These are phyloP conservation scores for Hirschioporus abietinus DNA, from an alignment of 768 basidiomycete genomes.

Conservation along the genomic window DNA sequence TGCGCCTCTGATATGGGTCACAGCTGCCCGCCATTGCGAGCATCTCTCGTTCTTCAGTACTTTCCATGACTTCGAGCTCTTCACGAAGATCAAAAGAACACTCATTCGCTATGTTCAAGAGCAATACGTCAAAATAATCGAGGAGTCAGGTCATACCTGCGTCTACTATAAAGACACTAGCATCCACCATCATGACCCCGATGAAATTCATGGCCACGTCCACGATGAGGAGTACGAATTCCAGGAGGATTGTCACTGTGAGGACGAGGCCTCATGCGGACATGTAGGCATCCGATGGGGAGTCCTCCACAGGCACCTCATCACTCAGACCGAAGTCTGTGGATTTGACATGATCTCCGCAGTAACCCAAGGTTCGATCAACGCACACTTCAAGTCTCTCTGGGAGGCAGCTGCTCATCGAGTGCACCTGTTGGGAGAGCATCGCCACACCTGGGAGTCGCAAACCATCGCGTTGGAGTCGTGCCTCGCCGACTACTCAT, in stretches of 20 bases:
- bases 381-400: slow-evolving; percentile 17
- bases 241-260: not conserved
- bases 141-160: slow-evolving; percentile 18
- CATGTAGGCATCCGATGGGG: slow-evolving; percentile 9
- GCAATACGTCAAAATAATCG: slow-evolving; percentile 24
- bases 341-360: slow-evolving; percentile 24
- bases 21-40: slow-evolving; percentile 11
- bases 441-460: not conserved
- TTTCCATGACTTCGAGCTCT: slow-evolving; percentile 12
- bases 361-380: slow-evolving; percentile 23
- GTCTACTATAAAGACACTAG: slow-evolving; percentile 19
- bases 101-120: slow-evolving; percentile 17
- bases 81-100: slow-evolving; percentile 16
- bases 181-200: not conserved
- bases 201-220: too few relatives aligned
- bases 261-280: not conserved
- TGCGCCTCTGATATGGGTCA: not conserved
- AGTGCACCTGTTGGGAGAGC: not conserved
- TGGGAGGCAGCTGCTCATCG: slow-evolving; percentile 11
- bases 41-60: slow-evolving; percentile 7
- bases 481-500: slow-evolving; percentile 9
- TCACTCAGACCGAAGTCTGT: slow-evolving; percentile 12
- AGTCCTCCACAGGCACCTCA: slow-evolving; percentile 13
- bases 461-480: not conserved
- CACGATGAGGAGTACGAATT: not conserved